A percentile compares a stretch with the other conserved stretches of the same genome.
Evolutionary conservation across 495 filamentous ascomycete species (phyloP).

Genomic region (Penicillium odoratum): DNA sequence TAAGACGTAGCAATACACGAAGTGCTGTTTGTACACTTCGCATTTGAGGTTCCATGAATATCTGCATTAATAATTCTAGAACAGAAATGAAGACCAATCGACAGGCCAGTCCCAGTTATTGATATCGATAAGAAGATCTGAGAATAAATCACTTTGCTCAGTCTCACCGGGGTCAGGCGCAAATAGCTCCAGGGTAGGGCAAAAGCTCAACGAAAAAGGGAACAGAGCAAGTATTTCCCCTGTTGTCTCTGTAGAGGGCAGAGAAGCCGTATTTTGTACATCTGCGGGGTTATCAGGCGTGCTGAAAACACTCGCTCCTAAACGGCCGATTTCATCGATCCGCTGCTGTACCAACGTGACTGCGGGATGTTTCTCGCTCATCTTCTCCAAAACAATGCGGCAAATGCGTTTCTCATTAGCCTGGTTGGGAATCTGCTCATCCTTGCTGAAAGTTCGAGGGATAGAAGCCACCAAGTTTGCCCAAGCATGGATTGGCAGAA

Average conservation of each 20-base stretch:
- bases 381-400: slow-evolving; percentile 9
- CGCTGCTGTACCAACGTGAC: neutral
- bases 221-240: neutral
- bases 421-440: slow-evolving; percentile 3
- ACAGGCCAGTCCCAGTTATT: neutral
- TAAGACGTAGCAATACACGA: too few relatives aligned
- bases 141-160: neutral
- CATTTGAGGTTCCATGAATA: too few relatives aligned
- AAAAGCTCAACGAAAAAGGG: neutral
- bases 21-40: too few relatives aligned
- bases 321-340: neutral
- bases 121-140: neutral
- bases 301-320: neutral
- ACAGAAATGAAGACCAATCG: neutral
- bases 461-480: slow-evolving; percentile 17
- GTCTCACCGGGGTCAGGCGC: neutral
- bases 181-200: neutral
- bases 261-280: neutral
- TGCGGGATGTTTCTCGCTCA: slow-evolving; percentile 15
- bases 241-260: neutral
- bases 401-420: slow-evolving; percentile 9
- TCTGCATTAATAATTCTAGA: neutral
- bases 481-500: slow-evolving; percentile 17
- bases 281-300: neutral
- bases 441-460: slow-evolving; percentile 16